phyloP scores from a whole-genome alignment of 2,329 filamentous ascomycete species.

The Colletotrichum eremochloae region DNA sequence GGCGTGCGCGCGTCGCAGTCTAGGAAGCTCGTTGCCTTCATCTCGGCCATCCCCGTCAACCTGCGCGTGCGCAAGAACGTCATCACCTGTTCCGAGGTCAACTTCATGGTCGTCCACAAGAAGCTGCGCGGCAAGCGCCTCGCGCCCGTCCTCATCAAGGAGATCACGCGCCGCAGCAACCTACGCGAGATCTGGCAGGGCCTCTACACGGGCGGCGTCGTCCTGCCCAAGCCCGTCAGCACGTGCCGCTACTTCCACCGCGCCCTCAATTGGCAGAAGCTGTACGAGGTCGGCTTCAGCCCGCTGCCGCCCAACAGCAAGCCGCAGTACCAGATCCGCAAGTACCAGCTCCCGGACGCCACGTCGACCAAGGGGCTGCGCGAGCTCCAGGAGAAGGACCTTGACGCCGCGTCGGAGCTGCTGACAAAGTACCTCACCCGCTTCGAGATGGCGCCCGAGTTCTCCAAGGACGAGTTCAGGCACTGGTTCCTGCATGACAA shows the following conservation, averaged over 20 bases:
- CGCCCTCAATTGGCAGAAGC: slow-evolving; percentile 93
- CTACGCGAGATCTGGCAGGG: slow-evolving; percentile 90
- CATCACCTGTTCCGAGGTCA: slow-evolving; percentile 90
- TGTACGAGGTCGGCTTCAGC: slow-evolving; percentile 95
- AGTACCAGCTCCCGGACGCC: slow-evolving; percentile 83
- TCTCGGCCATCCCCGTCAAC: slow-evolving; percentile 90
- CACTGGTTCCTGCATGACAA: slow-evolving; percentile 89
- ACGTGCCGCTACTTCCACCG: slow-evolving; percentile 97
- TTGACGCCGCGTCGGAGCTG: slow-evolving; percentile 80
- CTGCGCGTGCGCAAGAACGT: slow-evolving; percentile 83
- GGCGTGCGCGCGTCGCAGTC: slow-evolving; percentile 89
- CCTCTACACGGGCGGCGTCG: slow-evolving; percentile 92
- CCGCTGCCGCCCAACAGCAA: slow-evolving; percentile 87
- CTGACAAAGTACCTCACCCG: slow-evolving; percentile 82
- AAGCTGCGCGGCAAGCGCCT: slow-evolving; percentile 95
- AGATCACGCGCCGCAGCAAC: slow-evolving; percentile 94
- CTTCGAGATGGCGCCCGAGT: slow-evolving; percentile 88
- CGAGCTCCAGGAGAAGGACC: slow-evolving; percentile 82
- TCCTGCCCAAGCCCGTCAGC: slow-evolving; percentile 91
- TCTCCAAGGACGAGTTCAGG: slow-evolving; percentile 82
- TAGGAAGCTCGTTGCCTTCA: slow-evolving; percentile 92
- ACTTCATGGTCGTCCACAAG: slow-evolving; percentile 98
- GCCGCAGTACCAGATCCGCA: slow-evolving; percentile 85
- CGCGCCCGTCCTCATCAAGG: slow-evolving; percentile 95
- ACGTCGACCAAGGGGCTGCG: slow-evolving; percentile 83